These are phyloP conservation scores for Quercus rubra DNA, from an alignment of 306 rosid genomes.

Conservation along the genomic window DNA sequence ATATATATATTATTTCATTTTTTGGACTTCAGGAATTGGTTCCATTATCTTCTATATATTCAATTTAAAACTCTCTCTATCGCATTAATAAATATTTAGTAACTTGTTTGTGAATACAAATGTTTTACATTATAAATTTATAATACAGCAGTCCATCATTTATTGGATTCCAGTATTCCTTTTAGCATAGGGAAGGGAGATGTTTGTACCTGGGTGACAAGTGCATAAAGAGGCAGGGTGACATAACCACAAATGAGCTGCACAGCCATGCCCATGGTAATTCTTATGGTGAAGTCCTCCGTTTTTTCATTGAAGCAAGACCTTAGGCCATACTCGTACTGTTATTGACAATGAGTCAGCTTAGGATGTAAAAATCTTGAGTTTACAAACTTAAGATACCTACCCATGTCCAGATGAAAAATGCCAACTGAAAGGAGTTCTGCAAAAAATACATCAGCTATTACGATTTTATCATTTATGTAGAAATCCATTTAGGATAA, in stretches of 20 bases:
- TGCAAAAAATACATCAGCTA: conserved; percentile 12
- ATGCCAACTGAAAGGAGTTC: conserved; percentile 76
- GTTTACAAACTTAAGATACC: conserved; percentile 18
- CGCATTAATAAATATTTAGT: too few species aligned
- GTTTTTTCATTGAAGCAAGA: conserved; percentile 57
- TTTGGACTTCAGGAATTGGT: too few species aligned
- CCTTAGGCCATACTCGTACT: conserved; percentile 62
- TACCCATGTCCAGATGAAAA: conserved; percentile 79
- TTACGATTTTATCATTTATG: neutral
- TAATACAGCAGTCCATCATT: too few species aligned
- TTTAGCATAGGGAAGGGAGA: neutral
- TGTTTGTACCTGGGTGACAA: conserved; percentile 57
- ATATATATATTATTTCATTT: too few species aligned
- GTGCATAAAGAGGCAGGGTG: conserved; percentile 67
- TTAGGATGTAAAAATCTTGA: neutral
- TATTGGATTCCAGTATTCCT: too few species aligned
- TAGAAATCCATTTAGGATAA: neutral
- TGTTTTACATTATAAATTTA: too few species aligned
- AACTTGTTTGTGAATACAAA: too few species aligned
- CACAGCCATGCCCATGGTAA: conserved; percentile 53
- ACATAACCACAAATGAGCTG: conserved; percentile 69
- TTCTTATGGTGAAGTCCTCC: conserved; percentile 41
- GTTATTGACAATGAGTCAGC: conserved; percentile 31
- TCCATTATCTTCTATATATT: too few species aligned
- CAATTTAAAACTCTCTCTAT: too few species aligned